Evolutionary conservation across 225 moss, liverwort and hornwort genomes (phyloP).

Genomic region (Bryum argenteum): DNA sequence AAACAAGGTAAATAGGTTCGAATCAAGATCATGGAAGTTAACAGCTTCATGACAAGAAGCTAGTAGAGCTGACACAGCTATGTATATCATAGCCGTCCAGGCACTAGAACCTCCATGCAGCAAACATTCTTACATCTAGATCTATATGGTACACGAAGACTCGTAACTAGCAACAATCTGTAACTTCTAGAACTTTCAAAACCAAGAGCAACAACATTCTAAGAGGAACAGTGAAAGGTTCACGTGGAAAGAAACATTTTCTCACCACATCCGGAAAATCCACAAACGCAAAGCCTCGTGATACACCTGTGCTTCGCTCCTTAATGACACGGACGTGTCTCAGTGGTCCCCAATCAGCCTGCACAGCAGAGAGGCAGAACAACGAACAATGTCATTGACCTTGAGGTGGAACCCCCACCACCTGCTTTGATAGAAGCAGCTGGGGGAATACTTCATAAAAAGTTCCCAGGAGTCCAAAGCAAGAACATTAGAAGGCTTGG

Average conservation of each 20-base stretch:
- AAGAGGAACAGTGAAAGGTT: constrained; percentile 1
- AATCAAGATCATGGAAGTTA: constrained; percentile 15
- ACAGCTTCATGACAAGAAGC: neutral
- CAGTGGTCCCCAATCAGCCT: constrained; percentile 98
- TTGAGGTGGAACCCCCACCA: constrained; percentile 7
- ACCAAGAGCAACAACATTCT: neutral
- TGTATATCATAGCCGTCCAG: neutral
- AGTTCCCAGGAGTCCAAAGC: constrained; percentile 1
- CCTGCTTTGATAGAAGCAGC: constrained; percentile 19
- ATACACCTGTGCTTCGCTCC: constrained; percentile 93
- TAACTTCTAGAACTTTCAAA: neutral
- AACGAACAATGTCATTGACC: constrained; percentile 15
- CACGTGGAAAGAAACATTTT: constrained; percentile 1
- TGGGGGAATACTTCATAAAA: neutral
- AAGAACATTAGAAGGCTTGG: neutral
- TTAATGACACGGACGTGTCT: constrained; percentile 96
- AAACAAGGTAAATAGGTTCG: constrained; percentile 22
- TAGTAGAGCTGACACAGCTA: neutral
- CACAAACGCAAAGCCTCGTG: constrained; percentile 97
- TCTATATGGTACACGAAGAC: constrained; percentile 3
- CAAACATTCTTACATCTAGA: neutral
- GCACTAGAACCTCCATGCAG: neutral
- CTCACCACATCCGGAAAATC: constrained; percentile 96
- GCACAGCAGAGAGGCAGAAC: constrained; percentile 33
- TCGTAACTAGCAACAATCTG: neutral